A percentile compares a stretch with the other conserved stretches of the same genome.
Conservation (phyloP, 768 basidiomycete genomes). For the Mycena filopes region DNA sequence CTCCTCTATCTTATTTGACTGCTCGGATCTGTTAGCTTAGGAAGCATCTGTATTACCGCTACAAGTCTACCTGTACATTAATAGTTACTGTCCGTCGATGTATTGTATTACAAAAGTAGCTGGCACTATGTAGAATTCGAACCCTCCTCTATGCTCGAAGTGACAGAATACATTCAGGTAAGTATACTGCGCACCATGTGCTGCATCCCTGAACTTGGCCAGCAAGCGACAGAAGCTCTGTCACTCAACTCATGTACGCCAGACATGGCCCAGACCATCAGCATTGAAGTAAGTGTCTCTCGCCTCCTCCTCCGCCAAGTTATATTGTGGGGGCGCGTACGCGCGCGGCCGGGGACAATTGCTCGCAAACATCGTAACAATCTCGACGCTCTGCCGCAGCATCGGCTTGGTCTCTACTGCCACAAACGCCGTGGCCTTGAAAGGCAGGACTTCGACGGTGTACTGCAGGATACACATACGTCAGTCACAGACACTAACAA, state of each 20-base stretch:
- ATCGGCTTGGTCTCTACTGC: slow-evolving; percentile 19
- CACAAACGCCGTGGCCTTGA: slow-evolving; percentile 32
- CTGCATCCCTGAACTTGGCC: neutral
- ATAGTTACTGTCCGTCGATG: slow-evolving; percentile 9
- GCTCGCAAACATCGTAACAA: slow-evolving; percentile 33
- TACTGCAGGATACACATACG: slow-evolving; percentile 21
- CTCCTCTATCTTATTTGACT: neutral
- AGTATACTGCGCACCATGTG: too few species aligned
- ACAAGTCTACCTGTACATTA: slow-evolving; percentile 16
- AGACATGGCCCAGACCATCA: slow-evolving; percentile 28
- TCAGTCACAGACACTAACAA: neutral
- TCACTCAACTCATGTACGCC: slow-evolving; percentile 22
- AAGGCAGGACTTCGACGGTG: slow-evolving; percentile 34
- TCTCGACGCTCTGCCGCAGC: slow-evolving; percentile 28
- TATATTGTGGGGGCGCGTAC: slow-evolving; percentile 34
- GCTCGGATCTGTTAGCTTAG: neutral
- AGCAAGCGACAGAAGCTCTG: neutral
- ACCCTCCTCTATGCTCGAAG: neutral
- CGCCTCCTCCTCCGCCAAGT: slow-evolving; percentile 21
- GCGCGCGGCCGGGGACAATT: slow-evolving; percentile 20
- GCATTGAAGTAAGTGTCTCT: slow-evolving; percentile 29
- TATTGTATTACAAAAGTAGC: slow-evolving; percentile 16
- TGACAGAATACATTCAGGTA: neutral
- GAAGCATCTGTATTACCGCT: slow-evolving; percentile 9
- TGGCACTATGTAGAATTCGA: slow-evolving; percentile 1